A percentile compares a stretch with the other conserved stretches of the same genome.
Conservation (phyloP, 2,329 filamentous ascomycete genomes). For the Colletotrichum graminicola region DNA sequence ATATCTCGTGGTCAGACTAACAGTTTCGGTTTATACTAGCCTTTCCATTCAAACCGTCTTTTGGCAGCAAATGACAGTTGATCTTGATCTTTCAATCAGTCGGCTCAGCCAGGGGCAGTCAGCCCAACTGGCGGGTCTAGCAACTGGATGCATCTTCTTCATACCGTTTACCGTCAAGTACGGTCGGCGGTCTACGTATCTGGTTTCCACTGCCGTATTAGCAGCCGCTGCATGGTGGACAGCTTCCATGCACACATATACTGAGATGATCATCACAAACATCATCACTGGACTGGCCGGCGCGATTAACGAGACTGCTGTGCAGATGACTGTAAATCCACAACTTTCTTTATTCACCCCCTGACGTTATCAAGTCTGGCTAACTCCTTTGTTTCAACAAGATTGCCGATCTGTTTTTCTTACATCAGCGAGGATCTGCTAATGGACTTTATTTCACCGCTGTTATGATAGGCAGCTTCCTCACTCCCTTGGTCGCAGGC, state of each 20-base stretch:
- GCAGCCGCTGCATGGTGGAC: slow-evolving; percentile 41
- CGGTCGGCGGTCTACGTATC: slow-evolving; percentile 50
- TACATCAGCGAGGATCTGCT: slow-evolving; percentile 49
- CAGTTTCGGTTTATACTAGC: neutral
- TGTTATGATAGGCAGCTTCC: slow-evolving; percentile 48
- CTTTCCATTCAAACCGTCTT: slow-evolving; percentile 47
- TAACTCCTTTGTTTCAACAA: slow-evolving; percentile 13
- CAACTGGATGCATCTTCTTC: slow-evolving; percentile 51
- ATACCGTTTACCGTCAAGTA: slow-evolving; percentile 52
- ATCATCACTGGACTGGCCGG: slow-evolving; percentile 51
- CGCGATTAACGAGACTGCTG: slow-evolving; percentile 54
- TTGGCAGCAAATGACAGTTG: slow-evolving; percentile 51
- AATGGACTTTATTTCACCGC: slow-evolving; percentile 50
- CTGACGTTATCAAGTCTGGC: neutral
- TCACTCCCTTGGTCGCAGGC: slow-evolving; percentile 47
- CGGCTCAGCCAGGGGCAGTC: slow-evolving; percentile 48
- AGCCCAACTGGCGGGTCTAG: slow-evolving; percentile 49
- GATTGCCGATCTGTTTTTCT: slow-evolving; percentile 50
- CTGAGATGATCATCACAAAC: slow-evolving; percentile 38
- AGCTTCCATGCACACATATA: slow-evolving; percentile 31
- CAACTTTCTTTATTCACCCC: neutral
- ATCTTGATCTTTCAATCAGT: slow-evolving; percentile 46
- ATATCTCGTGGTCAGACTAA: neutral
- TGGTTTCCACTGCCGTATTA: slow-evolving; percentile 43
- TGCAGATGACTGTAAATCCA: slow-evolving; percentile 50